Base-by-base conservation (phyloP, 768 basidiomycete species). In the Lyophyllum shimeji region DNA sequence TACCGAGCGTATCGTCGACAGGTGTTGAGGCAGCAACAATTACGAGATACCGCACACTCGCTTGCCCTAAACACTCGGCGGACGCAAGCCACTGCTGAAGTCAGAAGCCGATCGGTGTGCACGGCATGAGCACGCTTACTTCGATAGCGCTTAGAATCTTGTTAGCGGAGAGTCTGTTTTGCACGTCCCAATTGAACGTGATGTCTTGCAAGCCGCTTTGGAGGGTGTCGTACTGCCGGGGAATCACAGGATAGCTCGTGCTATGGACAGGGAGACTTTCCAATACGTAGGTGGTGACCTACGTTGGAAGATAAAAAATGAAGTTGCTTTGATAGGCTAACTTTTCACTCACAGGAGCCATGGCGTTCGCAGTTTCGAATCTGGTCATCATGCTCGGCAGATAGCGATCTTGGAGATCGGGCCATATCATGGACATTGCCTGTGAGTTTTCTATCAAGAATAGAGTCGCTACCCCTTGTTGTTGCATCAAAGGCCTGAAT, bases 401-500 rank as follows among this genome's bases (percentile, higher is more conserved):
- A 64, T 77, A 78, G 21, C 71, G 74, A 63, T 78, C 74, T 58
- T 75, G 70, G 31, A 84, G 76, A 66, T 80, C 73, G 59, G 72
- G 61, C 83, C 83, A 85, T 21, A 74, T 68, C 6, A 58, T 18
- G 23, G 68, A 65, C 72, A 82, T 79, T 1, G 67, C 65, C 31
- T 71, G 69, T 0, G 83, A 84, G 61, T 84, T 84, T 69, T 85
- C 83, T 59, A 84, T 74, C 56, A 85, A 71, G 56, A 84, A 62
- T 49, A 83, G 72, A n/a, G 75, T 70, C 33, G 69, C 71, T 25
- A 75, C 63, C 17, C 71, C 69, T 58, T 74, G 72, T 57, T 70
- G 63, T 15, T 68, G 66, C 52, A 61, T 56, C 21, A 55, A 46
- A 52, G 66, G 59, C 24, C 52, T 63, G 49, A 65, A 64, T 27